Base-by-base conservation (phyloP, 176 grass and related monocot genomes). In the Pontederia crassipes region DNA sequence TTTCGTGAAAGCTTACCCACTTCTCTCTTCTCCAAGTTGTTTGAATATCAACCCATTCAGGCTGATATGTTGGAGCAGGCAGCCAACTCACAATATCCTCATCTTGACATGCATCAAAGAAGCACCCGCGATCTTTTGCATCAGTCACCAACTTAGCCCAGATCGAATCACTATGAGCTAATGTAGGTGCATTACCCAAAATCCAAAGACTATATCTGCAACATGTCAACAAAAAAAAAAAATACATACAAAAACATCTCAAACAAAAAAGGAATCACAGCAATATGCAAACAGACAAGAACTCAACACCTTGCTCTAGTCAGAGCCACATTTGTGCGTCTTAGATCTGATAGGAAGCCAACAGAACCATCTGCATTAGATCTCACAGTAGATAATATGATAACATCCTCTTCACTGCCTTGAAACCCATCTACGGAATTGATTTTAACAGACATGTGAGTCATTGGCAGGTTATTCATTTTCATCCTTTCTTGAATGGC, bases 361-460 rank as follows among this genome's bases (percentile, higher is more conserved):
- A 91, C 79, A 66, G 72, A 66, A 17, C 88, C 88, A 75, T 83
- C 66, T 78, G 63, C 78, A 74, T 91, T 91, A 70, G 83, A 83
- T 54, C 88, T 77, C 58, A 91, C 83, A 18, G 88, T 91, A 62
- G 88, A 91, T 76, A 91, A 83, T 70, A 91, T 65, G 67, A 91
- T 91, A 54, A 91, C 71, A 26, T 91, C 88, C 59, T 86, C 88
- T 50, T 91, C 88, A 11, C 83, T 80, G 57, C 88, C 88, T 80
- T 91, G 88, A 74, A 91, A 91, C 57, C 83, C 88, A 75, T 91
- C 88, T 52, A 86, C 78, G 35, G 88, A 86, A 65, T 82, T 86
- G 51, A 87, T 80, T 15, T 75, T 91, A 29, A 91, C 79, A 54
- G 87, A 82, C 46, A 90, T 60, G 58, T 81, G 82, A 24, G 20